Evolutionary conservation across 768 basidiomycete genomes (phyloP), one percentile per base, ranked within the genome.

Genomic region (Suillus spraguei): DNA sequence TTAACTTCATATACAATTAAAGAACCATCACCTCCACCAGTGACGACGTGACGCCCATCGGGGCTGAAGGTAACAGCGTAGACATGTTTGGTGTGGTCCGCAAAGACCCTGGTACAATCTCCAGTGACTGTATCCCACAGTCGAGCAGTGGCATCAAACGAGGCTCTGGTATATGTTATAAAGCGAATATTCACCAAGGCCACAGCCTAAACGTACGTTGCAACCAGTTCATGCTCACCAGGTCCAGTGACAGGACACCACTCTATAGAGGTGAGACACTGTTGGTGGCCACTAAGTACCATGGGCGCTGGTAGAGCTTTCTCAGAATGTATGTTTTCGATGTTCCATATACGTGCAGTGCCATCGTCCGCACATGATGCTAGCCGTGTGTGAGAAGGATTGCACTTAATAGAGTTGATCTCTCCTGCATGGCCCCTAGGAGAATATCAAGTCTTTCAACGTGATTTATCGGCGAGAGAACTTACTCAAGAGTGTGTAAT

Each of bases 71-170:
- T 77, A 36, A 95, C 70, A 1, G 90, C 83, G 72, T 89, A 95
- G 42, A 95, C 85, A 28, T 88, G 83, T 38, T 84, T 83, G 65
- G 78, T 85, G 76, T 94, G 91, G 65, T 93, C 90, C 7, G 75
- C 73, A 70, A 97, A 89, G 22, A 87, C 80, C 64, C 86, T 82
- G 39, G 93, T 73, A 71, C 94, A 95, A 50, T 85, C 82, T 35
- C 93, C 93, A 0, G 89, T 89, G 52, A 83, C 82, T 4, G 88
- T 85, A 74, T 95, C 90, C 94, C 94, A 97, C 36, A 97, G 67
- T 47, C 92, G 86, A 5, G 90, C 85, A 2, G 92, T 91, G 16
- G 80, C 79, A 70, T 97, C 95, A 70, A 94, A 94, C 5, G 92
- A 92, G 11, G 88, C 85, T 9, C 91, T 94, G 67, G 41, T 32